Percentiles rank a stretch among this genome's conserved stretches.
Conservation (phyloP, 169 alveolate genomes). For the Eimeria falciformis region DNA sequence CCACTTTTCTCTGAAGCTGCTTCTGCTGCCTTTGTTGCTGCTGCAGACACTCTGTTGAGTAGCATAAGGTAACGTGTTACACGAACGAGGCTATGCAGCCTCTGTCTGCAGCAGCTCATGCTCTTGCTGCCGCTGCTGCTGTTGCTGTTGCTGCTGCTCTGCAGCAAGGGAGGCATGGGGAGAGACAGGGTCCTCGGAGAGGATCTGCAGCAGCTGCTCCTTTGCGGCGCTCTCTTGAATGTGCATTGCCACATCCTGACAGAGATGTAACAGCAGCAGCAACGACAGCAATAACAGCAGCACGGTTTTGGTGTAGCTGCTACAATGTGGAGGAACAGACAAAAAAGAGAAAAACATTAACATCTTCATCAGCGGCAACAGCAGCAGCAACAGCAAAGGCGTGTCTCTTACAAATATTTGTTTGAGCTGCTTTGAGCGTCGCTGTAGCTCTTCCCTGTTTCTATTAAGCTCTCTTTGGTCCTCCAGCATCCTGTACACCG, state of each 20-base stretch:
- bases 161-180: too few relatives aligned
- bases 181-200: too few relatives aligned
- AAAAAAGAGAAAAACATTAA: too few relatives aligned
- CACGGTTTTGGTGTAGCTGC: neutral
- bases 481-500: too few relatives aligned
- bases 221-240: neutral
- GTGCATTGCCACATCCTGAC: neutral
- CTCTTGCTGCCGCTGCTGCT: neutral
- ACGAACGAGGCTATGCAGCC: neutral
- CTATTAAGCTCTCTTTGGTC: too few relatives aligned
- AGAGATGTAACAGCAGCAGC: neutral
- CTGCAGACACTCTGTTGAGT: neutral
- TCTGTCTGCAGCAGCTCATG: neutral
- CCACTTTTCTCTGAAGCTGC: neutral
- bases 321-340: neutral
- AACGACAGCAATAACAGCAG: neutral
- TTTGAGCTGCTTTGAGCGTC: too few relatives aligned
- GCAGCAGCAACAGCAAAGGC: too few relatives aligned
- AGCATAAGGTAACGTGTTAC: too few relatives aligned
- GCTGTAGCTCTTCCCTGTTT: too few relatives aligned
- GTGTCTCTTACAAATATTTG: too few relatives aligned
- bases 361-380: too few relatives aligned
- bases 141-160: neutral
- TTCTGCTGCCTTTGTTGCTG: constrained; percentile 1
- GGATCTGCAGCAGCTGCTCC: too few relatives aligned